Percentiles rank a stretch among this genome's conserved stretches.
phyloP scores from a whole-genome alignment of 2,329 filamentous ascomycete genomes.

The Coleophoma eucalyptorum region DNA sequence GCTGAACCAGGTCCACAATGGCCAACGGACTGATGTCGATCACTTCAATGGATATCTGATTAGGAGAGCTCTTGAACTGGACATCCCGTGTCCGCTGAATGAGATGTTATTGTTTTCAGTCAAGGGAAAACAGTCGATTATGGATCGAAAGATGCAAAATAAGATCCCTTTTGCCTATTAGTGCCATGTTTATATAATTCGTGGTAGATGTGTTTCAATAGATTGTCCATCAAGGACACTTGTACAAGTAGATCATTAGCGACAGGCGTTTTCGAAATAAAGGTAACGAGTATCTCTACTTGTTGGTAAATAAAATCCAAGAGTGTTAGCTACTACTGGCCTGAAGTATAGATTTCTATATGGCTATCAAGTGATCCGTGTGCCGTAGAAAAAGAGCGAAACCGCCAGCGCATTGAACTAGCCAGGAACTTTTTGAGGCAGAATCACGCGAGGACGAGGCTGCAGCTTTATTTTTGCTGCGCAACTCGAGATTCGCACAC shows the following conservation, averaged over 20 bases:
- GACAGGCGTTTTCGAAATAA: constrained; percentile 1
- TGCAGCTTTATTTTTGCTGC: background rate
- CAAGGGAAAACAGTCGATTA: constrained; percentile 55
- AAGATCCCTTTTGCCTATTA: constrained; percentile 21
- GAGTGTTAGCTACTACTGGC: constrained; percentile 52
- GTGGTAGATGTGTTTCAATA: background rate
- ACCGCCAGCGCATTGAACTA: no score
- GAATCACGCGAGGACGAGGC: constrained; percentile 1
- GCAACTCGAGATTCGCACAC: background rate
- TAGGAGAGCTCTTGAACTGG: constrained; percentile 64
- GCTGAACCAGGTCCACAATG: constrained; percentile 59
- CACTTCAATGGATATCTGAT: constrained; percentile 90
- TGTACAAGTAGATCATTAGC: constrained; percentile 1
- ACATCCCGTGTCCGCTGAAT: constrained; percentile 69
- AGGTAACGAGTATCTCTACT: background rate
- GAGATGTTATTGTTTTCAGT: constrained; percentile 70
- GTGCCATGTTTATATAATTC: background rate
- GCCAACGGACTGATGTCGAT: constrained; percentile 69
- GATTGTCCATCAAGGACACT: background rate
- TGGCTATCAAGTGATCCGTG: no score
- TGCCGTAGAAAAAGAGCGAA: no score
- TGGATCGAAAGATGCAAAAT: constrained; percentile 15
- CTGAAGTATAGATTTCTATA: constrained; percentile 36
- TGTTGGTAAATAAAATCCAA: background rate
- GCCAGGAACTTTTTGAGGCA: background rate